Conservation (phyloP, 495 filamentous ascomycete species). For the Tuber microsphaerosporum region DNA sequence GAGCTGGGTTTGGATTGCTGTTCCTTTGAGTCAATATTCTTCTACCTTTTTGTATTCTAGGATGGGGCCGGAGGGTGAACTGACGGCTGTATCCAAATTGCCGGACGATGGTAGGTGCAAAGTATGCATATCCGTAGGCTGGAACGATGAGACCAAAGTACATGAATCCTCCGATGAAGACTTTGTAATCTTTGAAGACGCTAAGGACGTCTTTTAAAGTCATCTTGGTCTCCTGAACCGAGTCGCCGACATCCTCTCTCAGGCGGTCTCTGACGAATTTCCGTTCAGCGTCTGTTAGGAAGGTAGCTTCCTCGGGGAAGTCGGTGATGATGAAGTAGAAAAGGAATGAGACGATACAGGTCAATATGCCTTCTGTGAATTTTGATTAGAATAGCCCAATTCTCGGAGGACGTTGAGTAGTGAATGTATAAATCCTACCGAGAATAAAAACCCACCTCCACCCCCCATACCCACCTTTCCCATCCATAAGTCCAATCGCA, state of each 20-base stretch:
- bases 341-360: slow-evolving; percentile 60
- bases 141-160: slow-evolving; percentile 85
- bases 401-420: neutral
- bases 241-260: slow-evolving; percentile 66
- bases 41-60: slow-evolving; percentile 28
- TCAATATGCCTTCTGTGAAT: slow-evolving; percentile 62
- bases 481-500: slow-evolving; percentile 76
- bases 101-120: slow-evolving; percentile 68
- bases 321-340: slow-evolving; percentile 77
- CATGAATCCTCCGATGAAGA: slow-evolving; percentile 76
- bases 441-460: slow-evolving; percentile 81
- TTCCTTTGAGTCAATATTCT: slow-evolving; percentile 9
- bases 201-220: slow-evolving; percentile 56
- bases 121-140: slow-evolving; percentile 68
- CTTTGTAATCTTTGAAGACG: slow-evolving; percentile 72
- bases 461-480: slow-evolving; percentile 59
- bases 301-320: slow-evolving; percentile 62
- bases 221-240: slow-evolving; percentile 55
- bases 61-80: neutral
- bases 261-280: slow-evolving; percentile 66
- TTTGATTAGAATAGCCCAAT: neutral
- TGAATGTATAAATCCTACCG: slow-evolving; percentile 9
- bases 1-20: slow-evolving; percentile 66
- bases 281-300: slow-evolving; percentile 69
- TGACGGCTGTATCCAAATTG: slow-evolving; percentile 53